A percentile compares a stretch with the other conserved stretches of the same genome.
These are phyloP conservation scores for Dovyalis caffra DNA, from an alignment of 345 rosid genomes.

Conservation along the genomic window DNA sequence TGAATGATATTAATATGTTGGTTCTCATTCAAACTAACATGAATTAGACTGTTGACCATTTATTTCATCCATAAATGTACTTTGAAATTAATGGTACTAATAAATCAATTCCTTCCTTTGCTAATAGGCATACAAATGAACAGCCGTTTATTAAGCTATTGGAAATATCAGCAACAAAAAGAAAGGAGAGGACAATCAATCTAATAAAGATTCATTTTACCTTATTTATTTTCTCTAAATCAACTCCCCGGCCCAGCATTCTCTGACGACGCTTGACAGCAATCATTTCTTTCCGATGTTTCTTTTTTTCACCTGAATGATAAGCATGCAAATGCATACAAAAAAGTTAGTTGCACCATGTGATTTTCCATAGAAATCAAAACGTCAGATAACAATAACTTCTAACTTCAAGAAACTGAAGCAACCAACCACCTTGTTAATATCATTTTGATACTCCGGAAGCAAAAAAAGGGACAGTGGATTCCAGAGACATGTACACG, in stretches of 20 bases:
- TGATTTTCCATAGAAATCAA: background rate
- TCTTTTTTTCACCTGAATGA: slow-evolving; percentile 72
- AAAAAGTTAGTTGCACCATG: background rate
- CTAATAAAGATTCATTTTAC: slow-evolving; percentile 24
- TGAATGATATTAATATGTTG: background rate
- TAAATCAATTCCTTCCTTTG: background rate
- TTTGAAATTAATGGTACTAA: background rate
- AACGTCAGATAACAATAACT: slow-evolving; percentile 2
- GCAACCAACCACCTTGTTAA: background rate
- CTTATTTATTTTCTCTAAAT: slow-evolving; percentile 65
- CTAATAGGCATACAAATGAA: background rate
- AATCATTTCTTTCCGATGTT: slow-evolving; percentile 72
- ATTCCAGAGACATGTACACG: background rate
- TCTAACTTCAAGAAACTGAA: background rate
- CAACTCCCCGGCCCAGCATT: slow-evolving; percentile 77
- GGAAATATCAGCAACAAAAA: background rate
- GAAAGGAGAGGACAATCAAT: background rate
- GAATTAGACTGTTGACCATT: background rate
- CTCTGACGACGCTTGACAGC: slow-evolving; percentile 76
- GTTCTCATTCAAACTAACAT: background rate
- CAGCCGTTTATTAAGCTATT: background rate
- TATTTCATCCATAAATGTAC: background rate
- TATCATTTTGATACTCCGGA: slow-evolving; percentile 8
- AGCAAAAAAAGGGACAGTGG: background rate
- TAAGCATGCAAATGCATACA: slow-evolving; percentile 7